Conservation (phyloP, 352 stramenopile genomes). For the Pythium dissimile region DNA sequence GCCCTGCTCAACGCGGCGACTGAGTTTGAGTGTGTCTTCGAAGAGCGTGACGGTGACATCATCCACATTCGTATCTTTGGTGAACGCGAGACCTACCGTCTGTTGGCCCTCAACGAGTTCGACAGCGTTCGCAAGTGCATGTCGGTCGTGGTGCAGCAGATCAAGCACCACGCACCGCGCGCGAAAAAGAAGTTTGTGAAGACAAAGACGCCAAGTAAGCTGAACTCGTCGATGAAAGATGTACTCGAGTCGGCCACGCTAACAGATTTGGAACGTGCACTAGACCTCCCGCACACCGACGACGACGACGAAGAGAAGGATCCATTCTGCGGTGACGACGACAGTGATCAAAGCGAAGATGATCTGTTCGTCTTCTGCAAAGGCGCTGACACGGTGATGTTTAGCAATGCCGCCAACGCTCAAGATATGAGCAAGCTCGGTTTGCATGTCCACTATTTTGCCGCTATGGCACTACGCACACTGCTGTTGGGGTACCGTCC, state of each 20-base stretch:
- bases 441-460: conserved; percentile 85
- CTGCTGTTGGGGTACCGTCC: conserved; percentile 78
- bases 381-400: conserved; percentile 89
- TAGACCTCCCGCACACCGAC: conserved; percentile 8
- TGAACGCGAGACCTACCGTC: conserved; percentile 61
- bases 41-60: conserved; percentile 70
- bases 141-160: conserved; percentile 70
- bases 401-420: conserved; percentile 60
- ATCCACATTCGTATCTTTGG: conserved; percentile 79
- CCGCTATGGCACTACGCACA: conserved; percentile 83
- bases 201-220: conserved; percentile 13
- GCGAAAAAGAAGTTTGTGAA: neutral
- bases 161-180: conserved; percentile 19
- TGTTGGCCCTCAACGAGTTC: conserved; percentile 84
- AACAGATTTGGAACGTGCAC: conserved; percentile 30
- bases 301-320: neutral
- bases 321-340: conserved; percentile 19
- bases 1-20: conserved; percentile 70
- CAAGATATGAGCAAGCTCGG: conserved; percentile 76
- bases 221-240: conserved; percentile 8
- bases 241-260: conserved; percentile 14
- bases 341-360: conserved; percentile 24
- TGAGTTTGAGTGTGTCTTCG: conserved; percentile 80
- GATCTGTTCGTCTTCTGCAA: conserved; percentile 85
- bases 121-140: conserved; percentile 87